Evolutionary conservation across 306 rosid genomes (phyloP).

Genomic region (Pterocarpus santalinus): DNA sequence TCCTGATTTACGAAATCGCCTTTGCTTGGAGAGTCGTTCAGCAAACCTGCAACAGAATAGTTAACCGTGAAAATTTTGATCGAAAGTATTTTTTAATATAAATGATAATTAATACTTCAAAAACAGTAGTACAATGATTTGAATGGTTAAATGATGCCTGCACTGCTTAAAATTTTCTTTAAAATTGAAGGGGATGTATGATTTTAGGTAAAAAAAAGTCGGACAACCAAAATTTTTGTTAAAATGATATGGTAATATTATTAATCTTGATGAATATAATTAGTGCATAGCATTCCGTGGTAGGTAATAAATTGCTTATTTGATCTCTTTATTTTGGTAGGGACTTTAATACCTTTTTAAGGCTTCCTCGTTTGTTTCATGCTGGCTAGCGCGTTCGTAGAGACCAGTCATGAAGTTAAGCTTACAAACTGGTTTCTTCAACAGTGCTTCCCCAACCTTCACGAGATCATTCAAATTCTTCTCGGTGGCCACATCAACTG

Average conservation of each 20-base stretch:
- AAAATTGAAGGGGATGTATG: too few relatives aligned
- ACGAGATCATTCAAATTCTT: conserved; percentile 62
- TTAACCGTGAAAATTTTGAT: background rate
- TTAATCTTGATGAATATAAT: too few relatives aligned
- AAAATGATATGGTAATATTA: too few relatives aligned
- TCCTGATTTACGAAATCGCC: conserved; percentile 49
- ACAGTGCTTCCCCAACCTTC: conserved; percentile 56
- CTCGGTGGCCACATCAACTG: conserved; percentile 66
- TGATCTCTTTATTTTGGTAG: too few relatives aligned
- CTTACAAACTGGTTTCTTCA: conserved; percentile 65
- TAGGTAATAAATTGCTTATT: too few relatives aligned
- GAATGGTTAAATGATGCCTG: too few relatives aligned
- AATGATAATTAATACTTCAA: background rate
- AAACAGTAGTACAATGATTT: too few relatives aligned
- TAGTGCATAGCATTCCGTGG: too few relatives aligned
- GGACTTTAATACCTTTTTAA: conserved; percentile 53
- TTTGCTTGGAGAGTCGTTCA: conserved; percentile 60
- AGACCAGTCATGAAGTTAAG: conserved; percentile 61
- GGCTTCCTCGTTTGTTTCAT: conserved; percentile 63
- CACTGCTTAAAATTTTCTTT: too few relatives aligned
- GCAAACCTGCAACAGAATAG: conserved; percentile 54
- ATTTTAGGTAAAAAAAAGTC: too few relatives aligned
- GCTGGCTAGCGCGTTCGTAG: conserved; percentile 22
- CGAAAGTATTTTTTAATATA: background rate
- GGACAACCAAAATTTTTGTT: too few relatives aligned